A percentile compares a stretch with the other conserved stretches of the same genome.
Conservation (phyloP, 495 filamentous ascomycete genomes). For the Neurospora tetrasperma region DNA sequence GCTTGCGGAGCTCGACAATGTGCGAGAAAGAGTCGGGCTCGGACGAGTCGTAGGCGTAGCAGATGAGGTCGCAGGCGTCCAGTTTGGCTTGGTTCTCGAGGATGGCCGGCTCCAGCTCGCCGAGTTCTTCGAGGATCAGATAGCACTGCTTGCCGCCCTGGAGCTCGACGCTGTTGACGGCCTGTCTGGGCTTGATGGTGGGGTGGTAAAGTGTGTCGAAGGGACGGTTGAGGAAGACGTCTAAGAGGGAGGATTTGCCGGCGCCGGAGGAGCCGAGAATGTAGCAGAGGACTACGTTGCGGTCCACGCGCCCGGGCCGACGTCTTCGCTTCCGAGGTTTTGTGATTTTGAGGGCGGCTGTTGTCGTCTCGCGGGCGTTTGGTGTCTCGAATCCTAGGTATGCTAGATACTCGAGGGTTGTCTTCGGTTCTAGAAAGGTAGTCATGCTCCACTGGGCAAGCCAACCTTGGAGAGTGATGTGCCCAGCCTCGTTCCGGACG, state of each 20-base stretch:
- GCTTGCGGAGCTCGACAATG: slow-evolving; percentile 66
- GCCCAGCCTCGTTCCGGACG: slow-evolving; percentile 85
- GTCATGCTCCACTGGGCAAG: slow-evolving; percentile 99
- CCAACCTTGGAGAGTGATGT: slow-evolving; percentile 96
- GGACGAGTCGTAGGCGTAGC: slow-evolving; percentile 93
- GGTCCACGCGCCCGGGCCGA: slow-evolving; percentile 73
- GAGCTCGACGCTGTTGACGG: slow-evolving; percentile 93
- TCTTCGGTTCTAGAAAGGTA: slow-evolving; percentile 89
- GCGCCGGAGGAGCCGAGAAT: slow-evolving; percentile 74
- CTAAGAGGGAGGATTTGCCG: slow-evolving; percentile 81
- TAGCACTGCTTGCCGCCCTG: slow-evolving; percentile 96
- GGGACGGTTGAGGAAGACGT: slow-evolving; percentile 80
- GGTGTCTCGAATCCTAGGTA: slow-evolving; percentile 80
- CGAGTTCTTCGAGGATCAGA: slow-evolving; percentile 87
- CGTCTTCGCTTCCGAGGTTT: slow-evolving; percentile 76
- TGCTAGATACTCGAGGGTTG: slow-evolving; percentile 87
- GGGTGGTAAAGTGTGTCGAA: slow-evolving; percentile 83
- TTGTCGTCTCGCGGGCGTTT: slow-evolving; percentile 55
- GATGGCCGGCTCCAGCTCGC: slow-evolving; percentile 88
- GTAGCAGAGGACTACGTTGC: slow-evolving; percentile 94
- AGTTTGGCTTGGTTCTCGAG: slow-evolving; percentile 85
- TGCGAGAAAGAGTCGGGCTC: slow-evolving; percentile 92
- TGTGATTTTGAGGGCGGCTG: slow-evolving; percentile 81
- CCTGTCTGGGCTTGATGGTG: slow-evolving; percentile 85
- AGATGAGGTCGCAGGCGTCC: slow-evolving; percentile 87